Percentiles rank a stretch among this genome's conserved stretches.
Conservation (phyloP, 179 eudicot genomes). For the Carnegiea gigantea region DNA sequence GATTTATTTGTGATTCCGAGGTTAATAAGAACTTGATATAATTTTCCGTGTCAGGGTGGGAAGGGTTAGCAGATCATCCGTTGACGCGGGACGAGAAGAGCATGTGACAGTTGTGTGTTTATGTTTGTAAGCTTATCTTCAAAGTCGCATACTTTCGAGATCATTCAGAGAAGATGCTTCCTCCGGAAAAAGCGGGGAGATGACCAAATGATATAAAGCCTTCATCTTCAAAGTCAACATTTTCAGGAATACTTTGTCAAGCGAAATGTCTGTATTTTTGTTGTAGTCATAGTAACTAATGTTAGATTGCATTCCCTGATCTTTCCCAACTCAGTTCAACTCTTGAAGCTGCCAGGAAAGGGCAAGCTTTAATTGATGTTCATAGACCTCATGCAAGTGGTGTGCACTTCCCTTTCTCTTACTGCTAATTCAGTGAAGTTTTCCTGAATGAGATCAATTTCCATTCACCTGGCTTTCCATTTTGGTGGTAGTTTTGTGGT, state of each 20-base stretch:
- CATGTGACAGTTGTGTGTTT: conserved; percentile 1
- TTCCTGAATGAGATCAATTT: not conserved
- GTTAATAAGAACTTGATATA: not conserved
- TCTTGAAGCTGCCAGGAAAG: conserved; percentile 7
- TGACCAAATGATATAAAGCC: not conserved
- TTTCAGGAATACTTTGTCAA: conserved; percentile 19
- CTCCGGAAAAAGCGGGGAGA: not conserved
- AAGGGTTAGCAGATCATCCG: conserved; percentile 25
- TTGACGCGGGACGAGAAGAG: conserved; percentile 1
- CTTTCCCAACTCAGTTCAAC: not conserved
- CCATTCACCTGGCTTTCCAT: not conserved
- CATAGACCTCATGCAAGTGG: not conserved
- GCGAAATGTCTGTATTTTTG: not conserved
- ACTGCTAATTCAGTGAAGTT: not conserved
- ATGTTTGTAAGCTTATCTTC: conserved; percentile 2
- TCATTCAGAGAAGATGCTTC: conserved; percentile 13
- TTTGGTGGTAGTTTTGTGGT: not conserved
- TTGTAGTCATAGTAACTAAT: conserved; percentile 8
- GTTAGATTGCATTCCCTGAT: not conserved
- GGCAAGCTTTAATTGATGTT: conserved; percentile 1
- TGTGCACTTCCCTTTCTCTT: not conserved
- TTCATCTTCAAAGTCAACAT: not conserved
- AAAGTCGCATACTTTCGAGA: not conserved
- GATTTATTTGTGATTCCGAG: not conserved
- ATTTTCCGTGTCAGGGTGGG: conserved; percentile 29